Percentiles rank a stretch among this genome's conserved stretches.
Conservation (phyloP, 2,329 filamentous ascomycete species). For the Colletotrichum shisoi region DNA sequence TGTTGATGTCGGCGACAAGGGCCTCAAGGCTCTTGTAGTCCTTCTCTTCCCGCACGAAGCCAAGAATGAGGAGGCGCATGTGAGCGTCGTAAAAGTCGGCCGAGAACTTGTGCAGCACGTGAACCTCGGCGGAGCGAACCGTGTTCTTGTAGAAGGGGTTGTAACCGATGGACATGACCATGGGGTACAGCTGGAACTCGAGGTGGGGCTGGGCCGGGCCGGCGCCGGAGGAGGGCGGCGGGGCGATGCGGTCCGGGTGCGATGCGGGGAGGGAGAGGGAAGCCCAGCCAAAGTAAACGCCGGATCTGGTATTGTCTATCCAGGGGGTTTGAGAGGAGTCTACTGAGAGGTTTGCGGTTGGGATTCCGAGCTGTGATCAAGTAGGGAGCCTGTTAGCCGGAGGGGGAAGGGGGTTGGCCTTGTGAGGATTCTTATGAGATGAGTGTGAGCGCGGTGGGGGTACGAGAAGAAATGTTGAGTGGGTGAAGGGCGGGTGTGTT, state of each 20-base stretch:
- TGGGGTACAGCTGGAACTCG: constrained; percentile 68
- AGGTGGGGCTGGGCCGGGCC: constrained; percentile 43
- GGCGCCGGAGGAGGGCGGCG: constrained; percentile 37
- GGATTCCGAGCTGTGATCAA: constrained; percentile 79
- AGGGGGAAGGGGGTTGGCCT: not conserved
- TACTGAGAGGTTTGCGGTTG: constrained; percentile 90
- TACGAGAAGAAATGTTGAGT: not conserved
- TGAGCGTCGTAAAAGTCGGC: constrained; percentile 85
- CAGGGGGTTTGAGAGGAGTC: constrained; percentile 67
- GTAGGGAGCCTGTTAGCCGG: constrained; percentile 9
- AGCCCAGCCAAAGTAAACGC: constrained; percentile 95
- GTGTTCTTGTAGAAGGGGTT: constrained; percentile 98
- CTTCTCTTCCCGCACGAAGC: constrained; percentile 87
- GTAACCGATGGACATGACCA: constrained; percentile 95
- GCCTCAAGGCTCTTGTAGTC: constrained; percentile 87
- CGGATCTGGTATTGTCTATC: constrained; percentile 72
- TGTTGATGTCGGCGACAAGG: constrained; percentile 84
- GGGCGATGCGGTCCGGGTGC: constrained; percentile 53
- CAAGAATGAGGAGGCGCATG: constrained; percentile 81
- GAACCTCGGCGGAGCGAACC: constrained; percentile 85
- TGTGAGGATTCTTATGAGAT: not conserved
- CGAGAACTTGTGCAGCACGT: constrained; percentile 80
- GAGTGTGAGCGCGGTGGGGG: not conserved
- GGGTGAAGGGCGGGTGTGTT: not conserved
- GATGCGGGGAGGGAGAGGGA: constrained; percentile 67